These are phyloP conservation scores for Debaryomyces hansenii DNA, from an alignment of 805 yeast species.

Conservation along the genomic window DNA sequence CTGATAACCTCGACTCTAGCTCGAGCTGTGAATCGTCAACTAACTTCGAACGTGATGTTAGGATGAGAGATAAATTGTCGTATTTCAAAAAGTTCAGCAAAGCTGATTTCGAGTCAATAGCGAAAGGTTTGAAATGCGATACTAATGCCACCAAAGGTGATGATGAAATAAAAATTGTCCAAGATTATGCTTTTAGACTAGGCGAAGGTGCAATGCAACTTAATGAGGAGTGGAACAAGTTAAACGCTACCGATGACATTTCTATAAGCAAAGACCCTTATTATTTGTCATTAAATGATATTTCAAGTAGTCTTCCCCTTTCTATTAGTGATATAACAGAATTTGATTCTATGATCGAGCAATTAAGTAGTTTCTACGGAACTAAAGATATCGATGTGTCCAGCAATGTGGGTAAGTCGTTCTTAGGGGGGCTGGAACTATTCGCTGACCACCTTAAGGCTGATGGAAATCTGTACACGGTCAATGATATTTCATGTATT, in stretches of 20 bases:
- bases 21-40: neutral
- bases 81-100: constrained; percentile 7
- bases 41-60: neutral
- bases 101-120: constrained; percentile 1
- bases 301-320: constrained; percentile 22
- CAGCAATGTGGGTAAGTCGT: constrained; percentile 1
- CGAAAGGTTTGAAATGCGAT: neutral
- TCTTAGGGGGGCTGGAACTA: constrained; percentile 1
- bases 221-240: neutral
- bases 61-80: neutral
- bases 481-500: constrained; percentile 2
- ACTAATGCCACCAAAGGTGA: constrained; percentile 1
- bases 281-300: constrained; percentile 16
- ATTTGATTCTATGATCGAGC: constrained; percentile 40
- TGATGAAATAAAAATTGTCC: constrained; percentile 17
- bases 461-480: neutral
- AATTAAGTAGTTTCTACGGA: constrained; percentile 25
- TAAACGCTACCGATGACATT: neutral
- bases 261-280: neutral
- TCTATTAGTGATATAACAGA: constrained; percentile 26
- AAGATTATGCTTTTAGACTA: constrained; percentile 28
- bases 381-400: constrained; percentile 20
- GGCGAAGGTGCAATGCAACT: constrained; percentile 18
- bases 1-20: neutral
- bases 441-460: neutral